phyloP scores from a whole-genome alignment of 1,284 basidiomycete genomes.

The Trichosporon coremiiforme region DNA sequence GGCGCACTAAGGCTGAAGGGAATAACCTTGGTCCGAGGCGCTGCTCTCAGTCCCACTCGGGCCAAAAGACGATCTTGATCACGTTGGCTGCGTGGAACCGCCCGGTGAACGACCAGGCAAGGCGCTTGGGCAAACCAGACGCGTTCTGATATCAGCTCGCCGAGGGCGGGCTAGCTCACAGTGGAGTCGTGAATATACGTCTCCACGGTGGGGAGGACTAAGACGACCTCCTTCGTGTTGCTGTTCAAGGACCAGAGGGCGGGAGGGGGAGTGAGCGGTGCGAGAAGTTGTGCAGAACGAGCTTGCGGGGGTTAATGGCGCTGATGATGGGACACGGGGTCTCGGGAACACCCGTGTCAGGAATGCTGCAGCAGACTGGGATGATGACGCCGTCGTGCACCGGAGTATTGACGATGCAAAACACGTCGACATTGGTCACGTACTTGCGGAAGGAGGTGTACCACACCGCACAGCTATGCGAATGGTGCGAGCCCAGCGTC shows the following conservation, averaged over 20 bases:
- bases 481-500: background rate
- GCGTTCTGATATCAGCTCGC: background rate
- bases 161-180: background rate
- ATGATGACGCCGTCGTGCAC: background rate
- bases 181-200: background rate
- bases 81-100: background rate
- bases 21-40: too few species aligned
- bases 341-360: background rate
- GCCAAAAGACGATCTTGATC: constrained; percentile 16
- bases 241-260: background rate
- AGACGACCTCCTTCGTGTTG: background rate
- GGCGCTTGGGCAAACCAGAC: too few species aligned
- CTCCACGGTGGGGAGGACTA: background rate
- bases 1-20: too few species aligned
- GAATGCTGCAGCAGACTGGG: background rate
- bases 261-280: background rate
- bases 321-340: background rate
- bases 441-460: background rate
- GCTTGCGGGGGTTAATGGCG: constrained; percentile 2
- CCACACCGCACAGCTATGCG: background rate
- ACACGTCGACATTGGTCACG: background rate
- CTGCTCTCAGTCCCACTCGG: constrained; percentile 20
- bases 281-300: background rate
- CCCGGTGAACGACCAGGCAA: background rate
- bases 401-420: background rate